A percentile compares a stretch with the other conserved stretches of the same genome.
Evolutionary conservation across 2,329 filamentous ascomycete species (phyloP).

Genomic region (Endothia cerciana): DNA sequence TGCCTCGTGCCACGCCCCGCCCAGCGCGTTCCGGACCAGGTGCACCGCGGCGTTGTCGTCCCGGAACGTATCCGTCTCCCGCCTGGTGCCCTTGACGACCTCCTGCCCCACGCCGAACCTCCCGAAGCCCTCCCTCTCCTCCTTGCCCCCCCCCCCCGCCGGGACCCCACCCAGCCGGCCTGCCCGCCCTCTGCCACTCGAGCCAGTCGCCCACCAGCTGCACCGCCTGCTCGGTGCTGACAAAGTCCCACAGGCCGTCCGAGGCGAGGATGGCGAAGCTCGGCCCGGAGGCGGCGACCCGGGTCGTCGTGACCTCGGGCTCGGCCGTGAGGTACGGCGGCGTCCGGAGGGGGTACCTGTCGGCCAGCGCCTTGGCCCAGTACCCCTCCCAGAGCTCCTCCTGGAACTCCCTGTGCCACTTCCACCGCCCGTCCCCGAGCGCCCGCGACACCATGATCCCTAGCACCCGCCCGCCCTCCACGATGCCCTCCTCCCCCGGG

Average conservation of each 20-base stretch:
- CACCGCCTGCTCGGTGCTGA: slow-evolving; percentile 61
- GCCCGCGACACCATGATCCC: slow-evolving; percentile 66
- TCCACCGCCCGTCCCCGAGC: slow-evolving; percentile 72
- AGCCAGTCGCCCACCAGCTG: slow-evolving; percentile 46
- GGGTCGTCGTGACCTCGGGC: slow-evolving; percentile 64
- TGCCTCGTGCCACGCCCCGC: slow-evolving; percentile 74
- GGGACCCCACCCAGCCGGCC: not conserved
- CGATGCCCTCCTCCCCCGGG: slow-evolving; percentile 60
- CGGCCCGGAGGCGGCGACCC: too few relatives aligned
- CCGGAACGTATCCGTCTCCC: slow-evolving; percentile 17
- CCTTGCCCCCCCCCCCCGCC: not conserved
- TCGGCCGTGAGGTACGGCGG: slow-evolving; percentile 72
- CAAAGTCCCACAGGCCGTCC: slow-evolving; percentile 69
- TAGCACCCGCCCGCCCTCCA: slow-evolving; percentile 63
- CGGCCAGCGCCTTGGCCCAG: slow-evolving; percentile 35
- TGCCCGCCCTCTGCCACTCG: slow-evolving; percentile 35
- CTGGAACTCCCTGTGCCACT: slow-evolving; percentile 58
- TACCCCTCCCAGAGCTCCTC: not conserved
- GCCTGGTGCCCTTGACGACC: not conserved
- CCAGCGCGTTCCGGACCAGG: slow-evolving; percentile 78
- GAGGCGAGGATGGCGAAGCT: slow-evolving; percentile 67
- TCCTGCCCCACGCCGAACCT: not conserved
- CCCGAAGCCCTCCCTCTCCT: not conserved
- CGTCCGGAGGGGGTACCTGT: slow-evolving; percentile 50
- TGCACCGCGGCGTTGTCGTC: slow-evolving; percentile 84